A percentile compares a stretch with the other conserved stretches of the same genome.
Conservation (phyloP, 495 filamentous ascomycete species). For the Podospora bellae-mahoneyi region DNA sequence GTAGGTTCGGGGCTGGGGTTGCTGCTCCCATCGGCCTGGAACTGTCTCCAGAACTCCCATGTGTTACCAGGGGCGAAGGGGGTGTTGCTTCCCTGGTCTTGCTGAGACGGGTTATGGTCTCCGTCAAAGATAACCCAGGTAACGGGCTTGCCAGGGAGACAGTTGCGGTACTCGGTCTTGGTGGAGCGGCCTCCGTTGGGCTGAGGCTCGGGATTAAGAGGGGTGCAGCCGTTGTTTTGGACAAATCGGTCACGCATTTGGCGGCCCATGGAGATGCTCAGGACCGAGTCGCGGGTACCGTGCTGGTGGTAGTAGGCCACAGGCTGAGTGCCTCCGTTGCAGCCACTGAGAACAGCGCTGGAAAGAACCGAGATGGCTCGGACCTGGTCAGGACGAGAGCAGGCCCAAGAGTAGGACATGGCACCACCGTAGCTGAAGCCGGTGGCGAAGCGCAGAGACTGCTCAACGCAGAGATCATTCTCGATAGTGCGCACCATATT, state of each 20-base stretch:
- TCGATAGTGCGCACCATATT: constrained; percentile 37
- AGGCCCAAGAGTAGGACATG: constrained; percentile 47
- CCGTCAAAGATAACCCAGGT: constrained; percentile 29
- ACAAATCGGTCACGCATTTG: constrained; percentile 40
- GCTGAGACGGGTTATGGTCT: constrained; percentile 27
- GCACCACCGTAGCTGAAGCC: constrained; percentile 50
- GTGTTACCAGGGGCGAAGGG: constrained; percentile 31
- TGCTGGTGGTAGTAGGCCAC: constrained; percentile 45
- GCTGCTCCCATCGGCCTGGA: constrained; percentile 14
- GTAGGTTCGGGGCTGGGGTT: background rate
- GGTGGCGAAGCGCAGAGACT: constrained; percentile 40
- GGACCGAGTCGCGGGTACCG: constrained; percentile 38
- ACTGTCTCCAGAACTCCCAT: constrained; percentile 32
- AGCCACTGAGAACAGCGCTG: constrained; percentile 32
- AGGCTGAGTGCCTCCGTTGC: constrained; percentile 38
- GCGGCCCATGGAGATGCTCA: constrained; percentile 34
- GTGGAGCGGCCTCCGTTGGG: constrained; percentile 20
- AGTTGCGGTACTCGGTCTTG: constrained; percentile 33
- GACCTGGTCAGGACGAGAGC: constrained; percentile 39
- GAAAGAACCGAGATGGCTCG: constrained; percentile 45
- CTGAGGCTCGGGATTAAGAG: constrained; percentile 22
- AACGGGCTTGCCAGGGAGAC: constrained; percentile 30
- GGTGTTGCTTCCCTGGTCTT: constrained; percentile 20
- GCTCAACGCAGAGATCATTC: constrained; percentile 43
- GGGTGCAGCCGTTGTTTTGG: constrained; percentile 37